These are phyloP conservation scores for Lolium rigidum DNA, from an alignment of 176 grass and related monocot species.

Conservation along the genomic window DNA sequence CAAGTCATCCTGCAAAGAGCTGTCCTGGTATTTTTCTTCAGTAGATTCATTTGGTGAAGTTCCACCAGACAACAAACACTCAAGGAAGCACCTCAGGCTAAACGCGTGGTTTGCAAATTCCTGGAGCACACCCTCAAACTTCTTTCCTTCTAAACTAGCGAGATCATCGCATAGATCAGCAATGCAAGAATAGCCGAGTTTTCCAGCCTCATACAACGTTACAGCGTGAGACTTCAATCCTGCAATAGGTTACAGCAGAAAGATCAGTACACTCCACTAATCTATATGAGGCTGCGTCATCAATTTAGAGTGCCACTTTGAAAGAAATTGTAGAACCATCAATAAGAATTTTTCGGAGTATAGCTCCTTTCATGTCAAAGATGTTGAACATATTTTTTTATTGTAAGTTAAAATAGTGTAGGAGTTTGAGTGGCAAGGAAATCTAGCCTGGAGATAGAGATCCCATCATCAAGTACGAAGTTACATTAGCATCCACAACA, in stretches of 20 bases:
- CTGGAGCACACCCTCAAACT: constrained; percentile 90
- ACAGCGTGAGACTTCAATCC: constrained; percentile 93
- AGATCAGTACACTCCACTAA: constrained; percentile 11
- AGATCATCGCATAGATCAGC: constrained; percentile 81
- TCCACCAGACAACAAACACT: constrained; percentile 86
- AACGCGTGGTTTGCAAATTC: constrained; percentile 98
- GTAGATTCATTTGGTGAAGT: constrained; percentile 42
- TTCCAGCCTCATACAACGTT: constrained; percentile 94
- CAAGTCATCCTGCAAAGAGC: constrained; percentile 40
- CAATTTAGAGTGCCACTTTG: not conserved
- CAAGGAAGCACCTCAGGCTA: constrained; percentile 84
- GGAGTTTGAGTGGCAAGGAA: not conserved
- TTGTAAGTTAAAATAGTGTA: not conserved
- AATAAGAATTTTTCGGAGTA: not conserved
- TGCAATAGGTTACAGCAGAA: constrained; percentile 46
- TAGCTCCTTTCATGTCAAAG: not conserved
- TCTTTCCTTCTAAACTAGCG: constrained; percentile 84
- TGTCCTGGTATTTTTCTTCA: constrained; percentile 33
- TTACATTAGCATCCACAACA: constrained; percentile 96
- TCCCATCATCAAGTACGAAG: constrained; percentile 99
- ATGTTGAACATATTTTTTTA: not conserved
- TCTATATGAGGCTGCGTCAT: not conserved
- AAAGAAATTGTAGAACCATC: not conserved
- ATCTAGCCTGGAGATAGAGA: constrained; percentile 91
- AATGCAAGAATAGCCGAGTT: constrained; percentile 90